Conservation (phyloP, 768 basidiomycete species). For the Tricholoma furcatifolium region DNA sequence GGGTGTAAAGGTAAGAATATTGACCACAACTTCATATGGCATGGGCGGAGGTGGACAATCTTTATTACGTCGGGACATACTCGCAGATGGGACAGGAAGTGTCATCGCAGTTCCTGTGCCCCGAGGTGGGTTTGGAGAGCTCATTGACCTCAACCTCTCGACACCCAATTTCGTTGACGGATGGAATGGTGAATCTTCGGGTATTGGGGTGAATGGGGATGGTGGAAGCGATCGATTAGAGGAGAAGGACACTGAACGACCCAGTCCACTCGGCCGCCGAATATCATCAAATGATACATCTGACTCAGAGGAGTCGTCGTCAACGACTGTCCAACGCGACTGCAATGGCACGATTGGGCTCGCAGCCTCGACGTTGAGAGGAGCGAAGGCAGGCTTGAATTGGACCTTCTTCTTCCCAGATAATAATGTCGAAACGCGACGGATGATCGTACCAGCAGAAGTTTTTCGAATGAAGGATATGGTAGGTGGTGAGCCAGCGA, state of each 20-base stretch:
- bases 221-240: constrained; percentile 36
- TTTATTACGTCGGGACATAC: neutral
- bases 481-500: constrained; percentile 4
- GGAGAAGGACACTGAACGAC: constrained; percentile 34
- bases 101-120: constrained; percentile 22
- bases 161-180: neutral
- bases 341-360: neutral
- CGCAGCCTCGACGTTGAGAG: constrained; percentile 1
- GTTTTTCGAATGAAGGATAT: constrained; percentile 1
- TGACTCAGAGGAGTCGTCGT: constrained; percentile 12
- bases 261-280: constrained; percentile 45
- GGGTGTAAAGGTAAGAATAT: constrained; percentile 35
- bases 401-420: constrained; percentile 16
- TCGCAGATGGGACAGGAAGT: constrained; percentile 14
- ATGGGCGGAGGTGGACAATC: constrained; percentile 16
- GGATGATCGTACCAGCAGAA: constrained; percentile 19
- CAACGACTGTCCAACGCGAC: constrained; percentile 14
- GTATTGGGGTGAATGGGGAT: constrained; percentile 27
- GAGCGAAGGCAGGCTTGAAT: constrained; percentile 10
- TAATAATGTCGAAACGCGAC: constrained; percentile 25
- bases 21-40: constrained; percentile 32
- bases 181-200: constrained; percentile 20
- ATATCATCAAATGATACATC: constrained; percentile 35
- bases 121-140: constrained; percentile 37
- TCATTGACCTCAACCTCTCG: constrained; percentile 30